Evolutionary conservation across 1,139 yeast genomes (phyloP).

Genomic region (Hemisphaericaspora xylofermentans): DNA sequence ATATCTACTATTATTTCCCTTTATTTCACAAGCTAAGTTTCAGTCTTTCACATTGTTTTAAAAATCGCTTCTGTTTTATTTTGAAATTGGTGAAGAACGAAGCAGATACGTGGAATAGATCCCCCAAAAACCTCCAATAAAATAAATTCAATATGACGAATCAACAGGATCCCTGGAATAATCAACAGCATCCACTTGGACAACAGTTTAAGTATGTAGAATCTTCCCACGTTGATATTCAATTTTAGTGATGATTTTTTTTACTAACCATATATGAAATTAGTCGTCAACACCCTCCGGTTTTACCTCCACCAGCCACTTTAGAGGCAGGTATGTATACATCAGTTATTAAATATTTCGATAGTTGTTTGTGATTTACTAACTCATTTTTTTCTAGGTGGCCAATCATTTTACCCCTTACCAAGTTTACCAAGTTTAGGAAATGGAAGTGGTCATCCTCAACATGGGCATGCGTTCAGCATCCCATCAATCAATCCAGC

Average conservation of each 20-base stretch:
- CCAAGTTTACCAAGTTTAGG: conserved; percentile 55
- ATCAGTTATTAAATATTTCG: background rate
- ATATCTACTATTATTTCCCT: background rate
- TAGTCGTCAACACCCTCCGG: conserved; percentile 52
- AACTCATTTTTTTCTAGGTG: conserved; percentile 27
- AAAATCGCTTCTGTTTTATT: background rate
- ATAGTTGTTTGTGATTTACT: conserved; percentile 13
- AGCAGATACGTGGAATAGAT: background rate
- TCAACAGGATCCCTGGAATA: conserved; percentile 47
- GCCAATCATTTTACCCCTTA: conserved; percentile 51
- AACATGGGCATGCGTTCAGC: conserved; percentile 42
- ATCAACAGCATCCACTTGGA: conserved; percentile 45
- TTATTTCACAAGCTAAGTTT: background rate
- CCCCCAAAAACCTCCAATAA: background rate
- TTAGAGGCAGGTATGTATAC: conserved; percentile 47
- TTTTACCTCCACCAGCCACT: conserved; percentile 57
- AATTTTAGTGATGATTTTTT: background rate
- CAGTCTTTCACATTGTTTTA: background rate
- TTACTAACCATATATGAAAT: conserved; percentile 26
- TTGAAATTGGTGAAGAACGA: background rate
- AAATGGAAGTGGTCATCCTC: conserved; percentile 37
- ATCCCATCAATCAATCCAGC: conserved; percentile 47
- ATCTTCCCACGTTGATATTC: background rate
- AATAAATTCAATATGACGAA: conserved; percentile 32
- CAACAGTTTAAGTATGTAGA: conserved; percentile 48